These are phyloP conservation scores for Xanthoparmelia taractica DNA, from an alignment of 495 filamentous ascomycete genomes.

Conservation along the genomic window DNA sequence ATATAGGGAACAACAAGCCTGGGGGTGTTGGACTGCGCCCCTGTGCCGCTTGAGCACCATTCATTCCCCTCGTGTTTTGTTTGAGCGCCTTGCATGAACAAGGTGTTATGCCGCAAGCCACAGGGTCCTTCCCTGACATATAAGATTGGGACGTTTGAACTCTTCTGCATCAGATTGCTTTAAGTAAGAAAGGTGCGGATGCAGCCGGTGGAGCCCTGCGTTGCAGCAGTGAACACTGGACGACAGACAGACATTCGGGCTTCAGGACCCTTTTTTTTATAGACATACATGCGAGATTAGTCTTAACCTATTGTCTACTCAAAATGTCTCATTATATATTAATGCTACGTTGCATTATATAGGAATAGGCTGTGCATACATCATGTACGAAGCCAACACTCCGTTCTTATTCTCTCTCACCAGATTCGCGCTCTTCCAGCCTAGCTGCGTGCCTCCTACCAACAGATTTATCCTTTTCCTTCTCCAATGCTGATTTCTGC, in stretches of 20 bases:
- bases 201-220: no score
- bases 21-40: constrained; percentile 2
- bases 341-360: background rate
- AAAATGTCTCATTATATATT: background rate
- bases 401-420: background rate
- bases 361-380: background rate
- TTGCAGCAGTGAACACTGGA: no score
- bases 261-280: no score
- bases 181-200: no score
- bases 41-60: background rate
- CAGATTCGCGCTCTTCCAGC: background rate
- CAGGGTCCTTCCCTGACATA: background rate
- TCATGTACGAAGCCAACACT: background rate
- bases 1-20: constrained; percentile 6
- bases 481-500: constrained; percentile 3
- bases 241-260: no score
- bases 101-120: background rate
- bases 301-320: no score
- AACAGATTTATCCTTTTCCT: background rate
- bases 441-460: background rate
- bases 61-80: background rate
- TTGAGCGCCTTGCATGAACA: constrained; percentile 1
- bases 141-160: background rate
- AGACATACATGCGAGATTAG: no score
- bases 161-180: no score